phyloP scores from a whole-genome alignment of 1,139 yeast species.

The Sugiyamaella grinbergsii region DNA sequence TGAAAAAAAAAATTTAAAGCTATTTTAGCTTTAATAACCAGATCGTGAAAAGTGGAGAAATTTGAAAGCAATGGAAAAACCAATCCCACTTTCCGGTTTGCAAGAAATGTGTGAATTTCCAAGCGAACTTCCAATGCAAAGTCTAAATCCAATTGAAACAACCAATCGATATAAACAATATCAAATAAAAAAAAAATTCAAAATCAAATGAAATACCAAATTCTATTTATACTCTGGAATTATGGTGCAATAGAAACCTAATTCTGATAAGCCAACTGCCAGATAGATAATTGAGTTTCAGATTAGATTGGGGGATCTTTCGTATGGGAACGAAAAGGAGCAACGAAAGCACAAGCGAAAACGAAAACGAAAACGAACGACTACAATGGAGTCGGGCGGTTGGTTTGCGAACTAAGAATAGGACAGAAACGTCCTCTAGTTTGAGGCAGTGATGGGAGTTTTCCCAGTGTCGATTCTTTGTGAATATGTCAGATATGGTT shows the following conservation, averaged over 20 bases:
- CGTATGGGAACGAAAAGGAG: background rate
- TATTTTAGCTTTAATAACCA: too few relatives aligned
- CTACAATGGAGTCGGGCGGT: background rate
- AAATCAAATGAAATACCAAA: background rate
- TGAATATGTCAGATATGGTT: background rate
- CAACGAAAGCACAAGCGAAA: background rate
- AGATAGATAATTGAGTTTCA: conserved; percentile 14
- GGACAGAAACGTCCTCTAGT: too few relatives aligned
- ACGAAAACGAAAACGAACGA: background rate
- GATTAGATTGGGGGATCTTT: conserved; percentile 1
- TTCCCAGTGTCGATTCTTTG: background rate
- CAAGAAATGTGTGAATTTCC: too few relatives aligned
- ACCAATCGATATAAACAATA: background rate
- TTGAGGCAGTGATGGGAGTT: background rate
- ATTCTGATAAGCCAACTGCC: background rate
- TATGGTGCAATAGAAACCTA: conserved; percentile 8
- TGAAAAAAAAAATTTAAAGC: too few relatives aligned
- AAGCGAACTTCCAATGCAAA: too few relatives aligned
- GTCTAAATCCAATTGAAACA: background rate
- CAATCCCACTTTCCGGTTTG: background rate
- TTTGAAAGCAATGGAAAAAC: too few relatives aligned
- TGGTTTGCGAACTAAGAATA: background rate
- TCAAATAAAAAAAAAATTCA: too few relatives aligned
- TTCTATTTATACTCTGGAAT: conserved; percentile 8
- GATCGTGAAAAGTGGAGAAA: too few relatives aligned